Percentiles rank a stretch among this genome's conserved stretches.
These are phyloP conservation scores for Phialophora expanda DNA, from an alignment of 2,329 filamentous ascomycete genomes.

Conservation along the genomic window DNA sequence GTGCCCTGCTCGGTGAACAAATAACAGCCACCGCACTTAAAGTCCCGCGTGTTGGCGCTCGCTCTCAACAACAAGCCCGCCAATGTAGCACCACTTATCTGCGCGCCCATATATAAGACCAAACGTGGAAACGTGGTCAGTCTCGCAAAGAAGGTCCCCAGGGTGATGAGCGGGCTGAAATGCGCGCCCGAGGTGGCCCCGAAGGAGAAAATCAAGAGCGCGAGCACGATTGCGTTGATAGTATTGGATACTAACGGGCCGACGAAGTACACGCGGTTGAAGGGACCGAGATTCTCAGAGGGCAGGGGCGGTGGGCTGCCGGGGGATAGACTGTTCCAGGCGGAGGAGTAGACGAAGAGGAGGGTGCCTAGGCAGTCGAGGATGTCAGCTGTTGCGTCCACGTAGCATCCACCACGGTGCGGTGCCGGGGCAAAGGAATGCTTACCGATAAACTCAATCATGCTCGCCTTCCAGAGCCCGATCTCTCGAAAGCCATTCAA, in stretches of 20 bases:
- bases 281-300: slow-evolving; percentile 40
- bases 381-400: neutral
- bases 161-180: slow-evolving; percentile 60
- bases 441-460: slow-evolving; percentile 49
- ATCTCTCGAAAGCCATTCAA: slow-evolving; percentile 44
- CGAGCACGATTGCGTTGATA: slow-evolving; percentile 50
- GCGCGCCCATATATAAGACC: slow-evolving; percentile 55
- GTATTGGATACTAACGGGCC: slow-evolving; percentile 47
- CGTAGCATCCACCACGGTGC: too few species aligned
- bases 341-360: slow-evolving; percentile 42
- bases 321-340: slow-evolving; percentile 34
- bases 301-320: slow-evolving; percentile 22
- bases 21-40: slow-evolving; percentile 48
- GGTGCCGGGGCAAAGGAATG: neutral
- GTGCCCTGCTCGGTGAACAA: slow-evolving; percentile 47
- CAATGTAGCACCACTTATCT: slow-evolving; percentile 53
- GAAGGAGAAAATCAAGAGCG: slow-evolving; percentile 58
- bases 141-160: slow-evolving; percentile 58
- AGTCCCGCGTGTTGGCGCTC: slow-evolving; percentile 44
- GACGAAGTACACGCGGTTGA: slow-evolving; percentile 41
- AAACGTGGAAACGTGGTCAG: slow-evolving; percentile 57
- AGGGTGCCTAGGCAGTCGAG: slow-evolving; percentile 27
- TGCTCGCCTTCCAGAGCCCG: slow-evolving; percentile 50
- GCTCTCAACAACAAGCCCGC: slow-evolving; percentile 53
- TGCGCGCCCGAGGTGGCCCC: slow-evolving; percentile 59